Percentiles rank a stretch among this genome's conserved stretches.
Evolutionary conservation across 768 basidiomycete species (phyloP).

Genomic region (Peribolospora kevripleyi): DNA sequence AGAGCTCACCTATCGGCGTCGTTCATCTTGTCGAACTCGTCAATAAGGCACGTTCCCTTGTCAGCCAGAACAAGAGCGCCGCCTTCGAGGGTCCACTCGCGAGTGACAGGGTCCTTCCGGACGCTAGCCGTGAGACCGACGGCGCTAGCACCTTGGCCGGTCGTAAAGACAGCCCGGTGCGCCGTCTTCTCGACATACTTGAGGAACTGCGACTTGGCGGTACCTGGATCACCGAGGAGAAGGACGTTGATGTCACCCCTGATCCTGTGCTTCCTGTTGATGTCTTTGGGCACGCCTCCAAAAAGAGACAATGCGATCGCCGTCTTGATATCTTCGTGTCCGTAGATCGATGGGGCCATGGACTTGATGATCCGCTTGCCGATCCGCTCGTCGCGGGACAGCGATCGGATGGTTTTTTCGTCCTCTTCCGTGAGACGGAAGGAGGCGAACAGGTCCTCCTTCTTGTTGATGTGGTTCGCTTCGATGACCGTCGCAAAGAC

Average conservation of each 20-base stretch:
- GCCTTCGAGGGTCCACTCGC: slow-evolving; percentile 96
- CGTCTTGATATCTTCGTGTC: slow-evolving; percentile 97
- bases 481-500: slow-evolving; percentile 97
- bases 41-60: slow-evolving; percentile 90
- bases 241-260: slow-evolving; percentile 96
- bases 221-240: slow-evolving; percentile 89
- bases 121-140: slow-evolving; percentile 97
- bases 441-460: slow-evolving; percentile 96
- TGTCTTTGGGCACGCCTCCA: slow-evolving; percentile 79
- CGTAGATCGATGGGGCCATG: slow-evolving; percentile 95
- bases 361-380: slow-evolving; percentile 95
- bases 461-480: slow-evolving; percentile 96
- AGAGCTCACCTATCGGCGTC: slow-evolving; percentile 46
- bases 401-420: slow-evolving; percentile 63
- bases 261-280: slow-evolving; percentile 85
- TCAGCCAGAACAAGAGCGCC: slow-evolving; percentile 96
- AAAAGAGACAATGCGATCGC: slow-evolving; percentile 87
- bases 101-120: slow-evolving; percentile 89
- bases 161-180: slow-evolving; percentile 88
- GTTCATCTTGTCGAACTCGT: slow-evolving; percentile 99
- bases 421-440: slow-evolving; percentile 94
- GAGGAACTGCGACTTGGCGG: slow-evolving; percentile 94
- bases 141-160: slow-evolving; percentile 91
- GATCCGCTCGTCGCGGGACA: slow-evolving; percentile 78
- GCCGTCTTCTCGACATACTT: slow-evolving; percentile 99